Base-by-base conservation (phyloP, 2,329 filamentous ascomycete species). In the Penicillium sp. region DNA sequence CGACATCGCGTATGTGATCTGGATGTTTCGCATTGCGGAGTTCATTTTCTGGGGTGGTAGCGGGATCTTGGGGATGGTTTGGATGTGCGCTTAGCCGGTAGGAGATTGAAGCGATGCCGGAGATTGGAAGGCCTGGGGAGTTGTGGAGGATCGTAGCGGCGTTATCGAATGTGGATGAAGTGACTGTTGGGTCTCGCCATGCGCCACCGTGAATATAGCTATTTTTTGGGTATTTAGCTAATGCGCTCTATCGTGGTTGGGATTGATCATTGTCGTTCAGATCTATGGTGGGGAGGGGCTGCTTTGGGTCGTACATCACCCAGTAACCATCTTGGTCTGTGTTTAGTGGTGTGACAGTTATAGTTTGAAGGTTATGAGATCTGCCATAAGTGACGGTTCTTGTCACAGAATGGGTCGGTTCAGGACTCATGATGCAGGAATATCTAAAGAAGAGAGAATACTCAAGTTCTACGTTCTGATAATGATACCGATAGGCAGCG, bases 181-280 rank as follows among this genome's bases (percentile, higher is more conserved):
- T 74, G 35, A 76, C 67, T 11, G 62, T 66, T 48, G 77, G 77
- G 57, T 80, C 78, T 42, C 78, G 73, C 74, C 78, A 81, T 60
- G 77, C 79, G 51, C 78, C 78, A 42, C 78, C 78, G 61, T 81
- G 78, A 55, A 81, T 77, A 57, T 75, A 78, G 51, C 74, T 76
- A 31, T 31, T 22, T 26, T 25, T 11, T 20, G 18, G 5, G 3
- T 29, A 25, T 57, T 57, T 51, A 52, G 37, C 43, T 53, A 22
- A 25, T 42, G 2, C 35, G 12, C 46, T 26, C 18, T n/a, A 5
- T 23, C 42, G 20, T 45, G 43, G 49, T 20, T 43, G 25, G 18
- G 22, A 23, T 40, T 29, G 37, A 12, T 40, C 7, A 15, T 23
- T 14, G 15, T 40, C 14, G 20, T n/a, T 33, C 41, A 20, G 18